Percentiles rank a stretch among this genome's conserved stretches.
Evolutionary conservation across 2,329 filamentous ascomycete species (phyloP).

Genomic region (Sarocladiaceae sp.): DNA sequence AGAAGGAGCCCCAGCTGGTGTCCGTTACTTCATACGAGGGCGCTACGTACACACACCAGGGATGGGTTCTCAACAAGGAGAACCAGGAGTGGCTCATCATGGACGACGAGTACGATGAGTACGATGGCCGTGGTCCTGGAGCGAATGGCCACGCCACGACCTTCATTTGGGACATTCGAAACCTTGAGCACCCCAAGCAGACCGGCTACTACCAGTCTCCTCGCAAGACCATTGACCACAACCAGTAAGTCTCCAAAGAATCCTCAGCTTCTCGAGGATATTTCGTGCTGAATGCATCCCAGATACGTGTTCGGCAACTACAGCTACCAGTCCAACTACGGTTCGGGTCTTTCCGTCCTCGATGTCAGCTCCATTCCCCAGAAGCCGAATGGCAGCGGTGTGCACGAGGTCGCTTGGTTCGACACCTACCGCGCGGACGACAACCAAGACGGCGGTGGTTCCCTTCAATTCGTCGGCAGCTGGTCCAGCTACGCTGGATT

Average conservation of each 20-base stretch:
- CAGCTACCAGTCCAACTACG: conserved; percentile 45
- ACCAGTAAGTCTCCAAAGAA: conserved; percentile 30
- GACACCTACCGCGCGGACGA: conserved; percentile 47
- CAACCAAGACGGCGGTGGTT: conserved; percentile 26
- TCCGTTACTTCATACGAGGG: conserved; percentile 50
- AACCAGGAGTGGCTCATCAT: conserved; percentile 40
- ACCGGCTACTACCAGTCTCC: conserved; percentile 30
- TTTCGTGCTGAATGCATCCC: conserved; percentile 2
- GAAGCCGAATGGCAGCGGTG: conserved; percentile 36
- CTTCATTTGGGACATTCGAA: conserved; percentile 40
- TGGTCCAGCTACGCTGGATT: conserved; percentile 45
- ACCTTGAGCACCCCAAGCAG: conserved; percentile 29
- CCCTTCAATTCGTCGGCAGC: conserved; percentile 33
- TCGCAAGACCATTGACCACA: conserved; percentile 34
- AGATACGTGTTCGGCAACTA: conserved; percentile 36
- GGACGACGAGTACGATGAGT: conserved; percentile 49
- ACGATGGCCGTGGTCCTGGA: conserved; percentile 28
- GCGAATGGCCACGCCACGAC: conserved; percentile 19
- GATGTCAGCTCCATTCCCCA: conserved; percentile 28
- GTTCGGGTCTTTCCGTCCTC: conserved; percentile 37
- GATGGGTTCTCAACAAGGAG: conserved; percentile 42
- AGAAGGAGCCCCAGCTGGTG: conserved; percentile 37
- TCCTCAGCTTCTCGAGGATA: neutral
- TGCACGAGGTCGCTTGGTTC: conserved; percentile 43
- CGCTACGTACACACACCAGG: conserved; percentile 53